Conservation (phyloP, 306 rosid genomes). For the Quillaja saponaria region DNA sequence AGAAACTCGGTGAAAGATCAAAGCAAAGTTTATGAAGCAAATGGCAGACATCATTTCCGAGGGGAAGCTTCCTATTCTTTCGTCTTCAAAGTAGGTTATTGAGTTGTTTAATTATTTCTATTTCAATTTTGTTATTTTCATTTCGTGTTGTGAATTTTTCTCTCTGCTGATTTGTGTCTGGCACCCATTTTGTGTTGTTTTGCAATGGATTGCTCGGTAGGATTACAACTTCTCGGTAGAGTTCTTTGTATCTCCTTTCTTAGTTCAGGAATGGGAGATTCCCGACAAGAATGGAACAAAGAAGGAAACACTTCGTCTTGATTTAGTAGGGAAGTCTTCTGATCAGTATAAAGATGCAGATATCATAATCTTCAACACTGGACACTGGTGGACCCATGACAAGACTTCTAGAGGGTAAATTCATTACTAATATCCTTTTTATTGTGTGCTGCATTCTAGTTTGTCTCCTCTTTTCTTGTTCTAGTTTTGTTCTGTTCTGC, state of each 20-base stretch:
- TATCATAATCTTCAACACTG: conserved; percentile 83
- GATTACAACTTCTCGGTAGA: conserved; percentile 80
- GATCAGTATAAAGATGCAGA: conserved; percentile 76
- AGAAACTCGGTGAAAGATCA: conserved; percentile 68
- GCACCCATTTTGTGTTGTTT: background rate
- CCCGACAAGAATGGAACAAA: conserved; percentile 63
- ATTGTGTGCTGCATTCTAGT: background rate
- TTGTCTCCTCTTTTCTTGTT: background rate
- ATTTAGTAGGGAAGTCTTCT: conserved; percentile 71
- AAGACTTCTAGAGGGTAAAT: conserved; percentile 86
- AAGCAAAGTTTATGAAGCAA: conserved; percentile 67
- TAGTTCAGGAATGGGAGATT: conserved; percentile 90
- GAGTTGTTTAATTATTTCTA: background rate
- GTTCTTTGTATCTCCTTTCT: conserved; percentile 90
- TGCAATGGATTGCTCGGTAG: conserved; percentile 39
- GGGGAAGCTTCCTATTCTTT: conserved; percentile 90
- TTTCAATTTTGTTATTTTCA: background rate
- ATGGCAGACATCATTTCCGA: conserved; percentile 75
- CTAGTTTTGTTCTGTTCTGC: conserved; percentile 16
- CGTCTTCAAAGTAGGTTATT: conserved; percentile 60
- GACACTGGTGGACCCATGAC: conserved; percentile 99
- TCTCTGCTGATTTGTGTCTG: background rate
- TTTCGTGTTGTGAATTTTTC: background rate
- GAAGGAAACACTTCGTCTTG: conserved; percentile 92
- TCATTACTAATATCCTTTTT: background rate